Evolutionary conservation across 2,329 filamentous ascomycete genomes (phyloP).

Genomic region (Aspergillus vadensis): DNA sequence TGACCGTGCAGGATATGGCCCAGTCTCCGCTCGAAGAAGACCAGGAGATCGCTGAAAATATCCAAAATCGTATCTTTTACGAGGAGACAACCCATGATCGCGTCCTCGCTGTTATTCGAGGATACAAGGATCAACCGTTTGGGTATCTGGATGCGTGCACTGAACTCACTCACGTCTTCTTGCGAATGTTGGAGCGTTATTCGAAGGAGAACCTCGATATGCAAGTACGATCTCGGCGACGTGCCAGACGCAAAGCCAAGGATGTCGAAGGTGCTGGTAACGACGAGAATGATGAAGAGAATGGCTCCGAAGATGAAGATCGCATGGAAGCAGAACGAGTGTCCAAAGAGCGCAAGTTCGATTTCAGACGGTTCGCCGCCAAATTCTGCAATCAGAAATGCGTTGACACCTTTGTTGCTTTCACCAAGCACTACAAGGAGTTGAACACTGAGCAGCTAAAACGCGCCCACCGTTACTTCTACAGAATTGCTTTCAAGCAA

Average conservation of each 20-base stretch:
- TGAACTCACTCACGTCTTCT: conserved; percentile 86
- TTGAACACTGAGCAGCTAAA: conserved; percentile 80
- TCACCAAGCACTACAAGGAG: conserved; percentile 78
- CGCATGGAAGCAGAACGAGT: conserved; percentile 68
- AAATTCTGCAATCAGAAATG: conserved; percentile 83
- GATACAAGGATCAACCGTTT: conserved; percentile 92
- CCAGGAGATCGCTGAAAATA: conserved; percentile 96
- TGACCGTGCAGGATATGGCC: conserved; percentile 91
- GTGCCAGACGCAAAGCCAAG: conserved; percentile 70
- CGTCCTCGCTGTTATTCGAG: conserved; percentile 74
- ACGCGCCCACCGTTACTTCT: conserved; percentile 89
- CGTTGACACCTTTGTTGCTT: conserved; percentile 83
- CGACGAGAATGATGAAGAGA: conserved; percentile 55
- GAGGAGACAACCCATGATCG: conserved; percentile 92
- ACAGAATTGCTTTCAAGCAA: conserved; percentile 91
- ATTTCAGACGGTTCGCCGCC: conserved; percentile 79
- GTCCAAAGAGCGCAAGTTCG: conserved; percentile 85
- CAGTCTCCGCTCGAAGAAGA: conserved; percentile 85
- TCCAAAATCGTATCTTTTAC: conserved; percentile 95
- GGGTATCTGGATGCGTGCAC: conserved; percentile 91
- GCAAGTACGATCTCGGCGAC: conserved; percentile 81
- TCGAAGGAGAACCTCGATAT: conserved; percentile 93
- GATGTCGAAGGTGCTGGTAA: conserved; percentile 42
- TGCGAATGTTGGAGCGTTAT: conserved; percentile 88
- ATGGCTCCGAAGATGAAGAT: conserved; percentile 71